A percentile compares a stretch with the other conserved stretches of the same genome.
Evolutionary conservation across 2,329 filamentous ascomycete genomes (phyloP).

Genomic region (Ilyonectria destructans): DNA sequence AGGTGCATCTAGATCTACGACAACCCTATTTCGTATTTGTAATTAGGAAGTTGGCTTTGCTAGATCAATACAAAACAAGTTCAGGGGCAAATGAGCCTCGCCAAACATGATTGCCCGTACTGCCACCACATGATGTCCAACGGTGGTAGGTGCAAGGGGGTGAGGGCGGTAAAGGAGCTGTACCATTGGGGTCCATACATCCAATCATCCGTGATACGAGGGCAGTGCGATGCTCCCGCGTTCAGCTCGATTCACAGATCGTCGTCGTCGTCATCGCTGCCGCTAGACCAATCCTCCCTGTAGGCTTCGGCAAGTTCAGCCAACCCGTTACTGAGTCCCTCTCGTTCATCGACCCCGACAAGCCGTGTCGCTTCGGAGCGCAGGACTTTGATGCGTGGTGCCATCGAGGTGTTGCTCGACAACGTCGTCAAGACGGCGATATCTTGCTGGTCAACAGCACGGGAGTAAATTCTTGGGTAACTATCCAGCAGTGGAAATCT

Average conservation of each 20-base stretch:
- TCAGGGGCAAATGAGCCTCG: constrained; percentile 35
- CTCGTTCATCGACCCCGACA: constrained; percentile 84
- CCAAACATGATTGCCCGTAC: not conserved
- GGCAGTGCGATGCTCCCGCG: not conserved
- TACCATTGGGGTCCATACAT: not conserved
- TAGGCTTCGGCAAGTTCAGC: constrained; percentile 90
- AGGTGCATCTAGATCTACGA: constrained; percentile 35
- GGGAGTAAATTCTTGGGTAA: constrained; percentile 83
- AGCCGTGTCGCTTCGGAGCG: constrained; percentile 76
- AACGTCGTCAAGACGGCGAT: constrained; percentile 71
- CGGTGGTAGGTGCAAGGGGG: not conserved
- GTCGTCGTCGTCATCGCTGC: constrained; percentile 80
- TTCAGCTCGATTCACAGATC: constrained; percentile 52
- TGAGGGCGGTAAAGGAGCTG: not conserved
- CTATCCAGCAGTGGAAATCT: constrained; percentile 86
- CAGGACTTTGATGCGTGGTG: constrained; percentile 76
- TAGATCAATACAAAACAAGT: constrained; percentile 52
- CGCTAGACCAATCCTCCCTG: constrained; percentile 88
- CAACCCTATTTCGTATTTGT: constrained; percentile 43
- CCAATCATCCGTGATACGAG: not conserved
- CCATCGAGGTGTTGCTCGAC: constrained; percentile 83
- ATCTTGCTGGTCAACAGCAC: constrained; percentile 53
- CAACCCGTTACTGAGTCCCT: constrained; percentile 85
- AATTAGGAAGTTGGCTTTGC: constrained; percentile 50
- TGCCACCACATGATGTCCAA: not conserved